phyloP scores from a whole-genome alignment of 305 asterid species.

The Fraxinus paxiana region DNA sequence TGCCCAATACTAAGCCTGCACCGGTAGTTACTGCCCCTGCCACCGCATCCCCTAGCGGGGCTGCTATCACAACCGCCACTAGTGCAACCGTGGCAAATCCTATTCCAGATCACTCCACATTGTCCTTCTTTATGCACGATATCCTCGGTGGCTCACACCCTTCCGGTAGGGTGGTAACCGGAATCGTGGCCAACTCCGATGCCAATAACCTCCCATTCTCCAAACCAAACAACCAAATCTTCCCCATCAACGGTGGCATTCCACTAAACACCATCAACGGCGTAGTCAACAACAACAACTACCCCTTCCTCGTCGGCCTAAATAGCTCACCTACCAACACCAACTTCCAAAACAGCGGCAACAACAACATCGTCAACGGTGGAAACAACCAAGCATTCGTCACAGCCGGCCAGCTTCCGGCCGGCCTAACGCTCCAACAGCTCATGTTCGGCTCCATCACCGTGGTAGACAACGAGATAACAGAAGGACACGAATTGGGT shows the following conservation, averaged over 20 bases:
- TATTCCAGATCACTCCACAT: neutral
- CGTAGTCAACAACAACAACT: neutral
- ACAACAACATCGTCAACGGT: neutral
- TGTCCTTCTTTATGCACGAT: slow-evolving; percentile 5
- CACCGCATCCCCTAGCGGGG: neutral
- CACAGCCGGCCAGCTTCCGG: slow-evolving; percentile 21
- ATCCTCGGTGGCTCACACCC: neutral
- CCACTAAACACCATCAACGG: slow-evolving; percentile 1
- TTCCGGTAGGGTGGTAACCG: neutral
- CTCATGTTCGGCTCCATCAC: slow-evolving; percentile 34
- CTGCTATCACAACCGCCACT: neutral
- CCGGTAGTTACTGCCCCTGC: slow-evolving; percentile 1
- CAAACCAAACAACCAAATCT: slow-evolving; percentile 2
- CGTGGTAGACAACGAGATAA: slow-evolving; percentile 31
- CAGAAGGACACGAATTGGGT: slow-evolving; percentile 10
- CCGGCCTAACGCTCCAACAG: slow-evolving; percentile 32
- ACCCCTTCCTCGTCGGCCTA: slow-evolving; percentile 4
- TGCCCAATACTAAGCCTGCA: neutral
- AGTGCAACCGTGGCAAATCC: neutral
- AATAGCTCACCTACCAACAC: slow-evolving; percentile 1
- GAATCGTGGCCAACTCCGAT: slow-evolving; percentile 2
- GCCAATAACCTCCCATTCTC: neutral
- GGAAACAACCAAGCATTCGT: slow-evolving; percentile 5
- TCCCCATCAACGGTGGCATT: neutral
- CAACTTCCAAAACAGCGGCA: neutral